Conservation (phyloP, 371 early-diverging fungal species). For the Rhizopus arrhizus region DNA sequence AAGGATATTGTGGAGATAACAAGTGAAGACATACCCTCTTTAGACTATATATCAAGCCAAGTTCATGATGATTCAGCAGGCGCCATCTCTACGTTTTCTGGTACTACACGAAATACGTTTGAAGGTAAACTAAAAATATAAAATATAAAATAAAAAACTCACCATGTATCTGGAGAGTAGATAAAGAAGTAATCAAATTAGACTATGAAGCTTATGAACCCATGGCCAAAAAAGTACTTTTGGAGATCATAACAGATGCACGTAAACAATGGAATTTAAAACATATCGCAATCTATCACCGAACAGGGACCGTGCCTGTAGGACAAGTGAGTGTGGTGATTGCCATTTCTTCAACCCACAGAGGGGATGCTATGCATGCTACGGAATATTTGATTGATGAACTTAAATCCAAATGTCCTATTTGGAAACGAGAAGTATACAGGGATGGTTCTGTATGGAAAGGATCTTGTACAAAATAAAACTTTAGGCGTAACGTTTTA, state of each 20-base stretch:
- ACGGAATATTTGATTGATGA: constrained; percentile 81
- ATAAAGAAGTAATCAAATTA: constrained; percentile 69
- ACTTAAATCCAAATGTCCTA: constrained; percentile 80
- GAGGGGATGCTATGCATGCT: constrained; percentile 75
- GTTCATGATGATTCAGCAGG: constrained; percentile 75
- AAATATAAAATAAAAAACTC: background rate
- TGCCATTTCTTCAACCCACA: constrained; percentile 78
- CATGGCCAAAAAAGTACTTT: constrained; percentile 76
- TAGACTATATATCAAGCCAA: constrained; percentile 51
- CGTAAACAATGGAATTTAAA: constrained; percentile 67
- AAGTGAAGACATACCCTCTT: constrained; percentile 41
- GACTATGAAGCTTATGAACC: constrained; percentile 83
- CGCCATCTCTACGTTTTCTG: constrained; percentile 82
- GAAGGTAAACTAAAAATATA: constrained; percentile 53
- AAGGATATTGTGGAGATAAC: constrained; percentile 54
- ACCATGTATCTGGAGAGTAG: constrained; percentile 26
- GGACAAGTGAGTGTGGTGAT: constrained; percentile 82
- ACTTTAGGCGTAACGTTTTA: constrained; percentile 20
- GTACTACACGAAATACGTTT: constrained; percentile 83
- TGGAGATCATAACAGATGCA: constrained; percentile 59
- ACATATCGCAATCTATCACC: constrained; percentile 74
- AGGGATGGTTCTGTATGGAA: constrained; percentile 83
- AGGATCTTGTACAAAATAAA: constrained; percentile 32
- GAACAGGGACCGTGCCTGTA: constrained; percentile 76
- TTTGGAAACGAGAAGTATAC: constrained; percentile 92